A percentile compares a stretch with the other conserved stretches of the same genome.
Conservation (phyloP, 441 rosid genomes). For the Brassica balearica region DNA sequence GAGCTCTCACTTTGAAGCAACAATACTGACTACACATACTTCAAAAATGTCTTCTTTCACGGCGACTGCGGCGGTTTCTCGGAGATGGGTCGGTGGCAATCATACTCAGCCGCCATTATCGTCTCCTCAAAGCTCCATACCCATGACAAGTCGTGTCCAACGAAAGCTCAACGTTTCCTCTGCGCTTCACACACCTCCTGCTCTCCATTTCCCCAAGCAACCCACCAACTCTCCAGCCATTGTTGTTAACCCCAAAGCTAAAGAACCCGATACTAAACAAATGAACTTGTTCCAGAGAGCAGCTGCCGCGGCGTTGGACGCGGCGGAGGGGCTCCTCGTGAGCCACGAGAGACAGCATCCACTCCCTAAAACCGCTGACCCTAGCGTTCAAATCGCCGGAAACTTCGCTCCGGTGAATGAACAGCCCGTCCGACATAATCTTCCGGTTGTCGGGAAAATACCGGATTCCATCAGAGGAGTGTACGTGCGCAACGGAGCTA, state of each 20-base stretch:
- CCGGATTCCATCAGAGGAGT: constrained; percentile 63
- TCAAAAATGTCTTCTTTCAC: constrained; percentile 43
- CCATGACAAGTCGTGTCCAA: constrained; percentile 31
- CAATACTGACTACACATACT: constrained; percentile 15
- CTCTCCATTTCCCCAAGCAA: constrained; percentile 53
- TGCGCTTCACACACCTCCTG: constrained; percentile 54
- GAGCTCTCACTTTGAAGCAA: constrained; percentile 16
- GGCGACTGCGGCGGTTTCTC: constrained; percentile 39
- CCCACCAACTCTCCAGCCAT: constrained; percentile 43
- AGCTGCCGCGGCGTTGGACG: constrained; percentile 57
- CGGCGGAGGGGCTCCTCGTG: constrained; percentile 54
- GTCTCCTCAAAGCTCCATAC: constrained; percentile 37
- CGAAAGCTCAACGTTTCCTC: constrained; percentile 41
- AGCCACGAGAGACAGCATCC: constrained; percentile 54
- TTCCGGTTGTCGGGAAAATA: constrained; percentile 59
- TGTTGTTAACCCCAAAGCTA: constrained; percentile 39
- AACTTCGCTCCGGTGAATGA: constrained; percentile 74
- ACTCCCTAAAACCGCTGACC: constrained; percentile 71
- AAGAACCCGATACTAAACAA: constrained; percentile 34
- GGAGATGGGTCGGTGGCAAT: constrained; percentile 40
- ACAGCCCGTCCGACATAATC: constrained; percentile 51
- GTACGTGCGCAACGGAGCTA: constrained; percentile 75
- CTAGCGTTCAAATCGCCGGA: constrained; percentile 64
- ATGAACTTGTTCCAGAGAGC: constrained; percentile 63
- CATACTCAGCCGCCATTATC: constrained; percentile 41